These are phyloP conservation scores for Metarhizium album DNA, from an alignment of 2,329 filamentous ascomycete species.

Conservation along the genomic window DNA sequence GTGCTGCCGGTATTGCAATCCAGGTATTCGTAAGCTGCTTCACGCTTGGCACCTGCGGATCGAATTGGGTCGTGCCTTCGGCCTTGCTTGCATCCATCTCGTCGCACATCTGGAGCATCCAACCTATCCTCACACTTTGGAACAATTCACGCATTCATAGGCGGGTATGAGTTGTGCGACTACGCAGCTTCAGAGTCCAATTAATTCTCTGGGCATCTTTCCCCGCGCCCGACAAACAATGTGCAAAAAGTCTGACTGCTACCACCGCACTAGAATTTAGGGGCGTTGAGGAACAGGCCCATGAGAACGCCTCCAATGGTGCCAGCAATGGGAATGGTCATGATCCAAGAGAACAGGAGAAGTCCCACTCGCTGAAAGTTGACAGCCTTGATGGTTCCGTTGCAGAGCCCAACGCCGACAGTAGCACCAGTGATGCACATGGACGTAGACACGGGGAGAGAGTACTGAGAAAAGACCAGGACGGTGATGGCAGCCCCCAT, in stretches of 20 bases:
- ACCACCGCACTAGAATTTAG: conserved; percentile 16
- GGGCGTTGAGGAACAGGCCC: conserved; percentile 29
- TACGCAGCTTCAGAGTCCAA: not conserved
- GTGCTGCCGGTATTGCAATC: no score
- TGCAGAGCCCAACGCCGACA: conserved; percentile 68
- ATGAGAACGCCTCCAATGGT: conserved; percentile 29
- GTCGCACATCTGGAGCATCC: no score
- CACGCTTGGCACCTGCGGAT: no score
- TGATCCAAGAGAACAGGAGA: conserved; percentile 50
- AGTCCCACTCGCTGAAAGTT: conserved; percentile 66
- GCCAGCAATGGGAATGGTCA: conserved; percentile 33
- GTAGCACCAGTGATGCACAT: conserved; percentile 69
- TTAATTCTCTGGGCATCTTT: not conserved
- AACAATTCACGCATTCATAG: not conserved
- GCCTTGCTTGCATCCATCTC: no score
- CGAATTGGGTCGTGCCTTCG: no score
- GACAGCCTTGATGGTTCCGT: conserved; percentile 58
- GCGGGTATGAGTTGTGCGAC: not conserved
- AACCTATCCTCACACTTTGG: no score
- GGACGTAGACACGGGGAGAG: conserved; percentile 63
- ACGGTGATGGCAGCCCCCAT: conserved; percentile 70
- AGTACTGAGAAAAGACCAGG: conserved; percentile 64
- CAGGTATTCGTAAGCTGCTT: no score
- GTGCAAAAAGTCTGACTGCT: not conserved
- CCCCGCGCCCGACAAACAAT: not conserved